Evolutionary conservation across 805 yeast species (phyloP).

Genomic region (Kurtzmaniella cleridarum): DNA sequence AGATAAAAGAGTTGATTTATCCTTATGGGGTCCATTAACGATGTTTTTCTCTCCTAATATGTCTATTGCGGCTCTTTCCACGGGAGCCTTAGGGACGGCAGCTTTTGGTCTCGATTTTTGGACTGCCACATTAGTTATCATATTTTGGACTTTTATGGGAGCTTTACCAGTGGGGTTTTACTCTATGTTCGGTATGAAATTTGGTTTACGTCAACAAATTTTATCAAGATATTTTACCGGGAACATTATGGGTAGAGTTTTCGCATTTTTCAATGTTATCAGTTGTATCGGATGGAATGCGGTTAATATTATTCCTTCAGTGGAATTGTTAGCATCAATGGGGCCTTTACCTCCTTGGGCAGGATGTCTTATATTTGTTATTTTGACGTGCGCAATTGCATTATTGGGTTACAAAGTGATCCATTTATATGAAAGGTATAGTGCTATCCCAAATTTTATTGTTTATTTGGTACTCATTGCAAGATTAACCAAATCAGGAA

Average conservation of each 20-base stretch:
- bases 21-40: constrained; percentile 17
- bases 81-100: constrained; percentile 34
- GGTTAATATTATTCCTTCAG: constrained; percentile 25
- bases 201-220: constrained; percentile 36
- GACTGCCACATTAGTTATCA: constrained; percentile 23
- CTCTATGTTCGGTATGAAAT: constrained; percentile 31
- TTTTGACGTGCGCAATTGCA: constrained; percentile 22
- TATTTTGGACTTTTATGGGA: constrained; percentile 31
- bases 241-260: constrained; percentile 23
- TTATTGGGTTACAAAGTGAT: constrained; percentile 28
- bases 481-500: constrained; percentile 18
- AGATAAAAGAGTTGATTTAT: constrained; percentile 11
- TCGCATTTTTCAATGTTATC: constrained; percentile 22
- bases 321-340: constrained; percentile 21
- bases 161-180: constrained; percentile 35
- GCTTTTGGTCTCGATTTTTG: constrained; percentile 27
- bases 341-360: constrained; percentile 30
- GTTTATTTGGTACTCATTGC: constrained; percentile 25
- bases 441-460: constrained; percentile 27
- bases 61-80: constrained; percentile 31
- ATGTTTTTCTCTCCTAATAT: constrained; percentile 26
- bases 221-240: constrained; percentile 28
- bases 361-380: constrained; percentile 28
- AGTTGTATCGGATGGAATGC: constrained; percentile 33
- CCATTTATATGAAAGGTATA: constrained; percentile 26